Evolutionary conservation across 164 flowering plant genomes (phyloP).

Genomic region (Liquidambar formosana): DNA sequence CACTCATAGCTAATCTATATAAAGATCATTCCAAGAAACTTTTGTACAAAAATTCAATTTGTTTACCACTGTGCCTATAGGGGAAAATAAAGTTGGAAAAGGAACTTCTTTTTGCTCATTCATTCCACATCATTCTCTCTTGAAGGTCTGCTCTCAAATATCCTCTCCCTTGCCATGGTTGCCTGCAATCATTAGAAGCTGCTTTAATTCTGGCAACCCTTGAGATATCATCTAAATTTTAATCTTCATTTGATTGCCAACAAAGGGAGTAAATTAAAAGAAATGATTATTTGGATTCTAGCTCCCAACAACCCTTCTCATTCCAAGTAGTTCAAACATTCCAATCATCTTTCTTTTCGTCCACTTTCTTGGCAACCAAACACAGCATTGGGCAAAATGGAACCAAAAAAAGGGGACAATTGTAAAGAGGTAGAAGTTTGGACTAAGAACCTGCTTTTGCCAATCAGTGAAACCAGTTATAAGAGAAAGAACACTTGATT

Average conservation of each 20-base stretch:
- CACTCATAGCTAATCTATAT: too few relatives aligned
- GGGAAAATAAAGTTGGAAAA: too few relatives aligned
- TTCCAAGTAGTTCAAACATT: not conserved
- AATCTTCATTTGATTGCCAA: not conserved
- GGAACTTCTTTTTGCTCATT: not conserved
- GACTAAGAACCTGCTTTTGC: conserved; percentile 33
- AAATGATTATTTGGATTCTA: not conserved
- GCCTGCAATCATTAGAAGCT: conserved; percentile 26
- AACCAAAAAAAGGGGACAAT: not conserved
- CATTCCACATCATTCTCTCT: conserved; percentile 4
- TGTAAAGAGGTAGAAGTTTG: not conserved
- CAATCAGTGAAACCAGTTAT: conserved; percentile 34
- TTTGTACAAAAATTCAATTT: too few relatives aligned
- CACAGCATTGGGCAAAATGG: not conserved
- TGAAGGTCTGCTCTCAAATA: conserved; percentile 6
- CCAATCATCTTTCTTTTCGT: not conserved
- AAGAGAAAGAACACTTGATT: conserved; percentile 25
- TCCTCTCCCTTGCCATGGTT: conserved; percentile 27
- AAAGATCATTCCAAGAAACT: too few relatives aligned
- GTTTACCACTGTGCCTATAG: too few relatives aligned
- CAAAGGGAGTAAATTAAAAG: not conserved
- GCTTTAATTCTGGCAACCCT: not conserved
- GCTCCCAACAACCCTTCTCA: not conserved
- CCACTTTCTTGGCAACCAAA: not conserved
- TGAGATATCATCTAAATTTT: not conserved